Conservation (phyloP, 2,329 filamentous ascomycete genomes). For the Fusarium siculi region DNA sequence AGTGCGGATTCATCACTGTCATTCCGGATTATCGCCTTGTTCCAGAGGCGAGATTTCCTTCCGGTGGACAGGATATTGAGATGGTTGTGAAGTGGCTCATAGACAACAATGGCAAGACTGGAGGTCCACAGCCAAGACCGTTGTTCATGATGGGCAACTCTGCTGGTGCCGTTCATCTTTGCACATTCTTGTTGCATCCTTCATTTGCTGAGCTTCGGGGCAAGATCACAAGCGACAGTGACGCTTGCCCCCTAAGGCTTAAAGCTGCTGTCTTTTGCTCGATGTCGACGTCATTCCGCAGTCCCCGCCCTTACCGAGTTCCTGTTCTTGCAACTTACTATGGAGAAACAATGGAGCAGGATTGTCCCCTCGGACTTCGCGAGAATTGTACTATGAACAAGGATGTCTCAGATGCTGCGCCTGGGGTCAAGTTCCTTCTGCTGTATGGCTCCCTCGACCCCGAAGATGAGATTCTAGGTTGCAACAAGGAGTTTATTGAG, state of each 20-base stretch:
- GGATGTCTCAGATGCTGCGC: background rate
- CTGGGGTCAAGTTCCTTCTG: background rate
- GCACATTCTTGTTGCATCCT: background rate
- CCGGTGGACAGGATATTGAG: background rate
- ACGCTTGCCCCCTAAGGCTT: background rate
- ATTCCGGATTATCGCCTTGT: background rate
- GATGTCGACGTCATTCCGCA: background rate
- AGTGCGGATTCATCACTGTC: background rate
- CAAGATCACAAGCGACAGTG: background rate
- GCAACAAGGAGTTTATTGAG: background rate
- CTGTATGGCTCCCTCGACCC: background rate
- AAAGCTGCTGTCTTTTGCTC: background rate
- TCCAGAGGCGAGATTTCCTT: background rate
- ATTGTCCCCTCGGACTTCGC: background rate
- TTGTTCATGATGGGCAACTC: background rate
- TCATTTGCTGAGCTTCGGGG: background rate
- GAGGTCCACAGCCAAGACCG: background rate
- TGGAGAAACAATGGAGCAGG: background rate
- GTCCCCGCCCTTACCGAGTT: background rate
- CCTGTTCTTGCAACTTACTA: background rate
- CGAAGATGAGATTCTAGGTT: background rate
- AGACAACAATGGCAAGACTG: background rate
- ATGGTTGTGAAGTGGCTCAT: background rate
- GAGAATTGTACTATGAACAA: background rate
- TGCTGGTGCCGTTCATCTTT: background rate